Base-by-base conservation (phyloP, 2,329 filamentous ascomycete genomes). In the Aureobasidium mangrovei region DNA sequence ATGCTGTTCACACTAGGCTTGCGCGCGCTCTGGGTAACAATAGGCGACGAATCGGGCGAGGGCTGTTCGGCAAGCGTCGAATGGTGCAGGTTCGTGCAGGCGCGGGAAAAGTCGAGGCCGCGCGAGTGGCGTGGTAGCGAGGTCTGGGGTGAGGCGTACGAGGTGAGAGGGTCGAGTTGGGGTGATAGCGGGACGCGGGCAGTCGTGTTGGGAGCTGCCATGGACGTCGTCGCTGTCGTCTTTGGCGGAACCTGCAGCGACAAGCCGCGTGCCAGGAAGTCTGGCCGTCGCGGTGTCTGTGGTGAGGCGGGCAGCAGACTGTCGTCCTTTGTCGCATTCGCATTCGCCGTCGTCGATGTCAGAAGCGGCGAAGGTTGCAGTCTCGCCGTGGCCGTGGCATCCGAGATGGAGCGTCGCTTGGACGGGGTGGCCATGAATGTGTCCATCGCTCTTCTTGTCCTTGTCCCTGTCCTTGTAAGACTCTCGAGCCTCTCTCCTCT, bases 31-130 rank as follows among this genome's bases (percentile, higher is more conserved):
- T 85, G 84, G 51, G 84, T 83, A 53, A 93, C 84, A 9, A 85
- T 91, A 0, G 93, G 93, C 0, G 91, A 96, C 0, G 89, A 93
- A 67, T 95, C 90, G 3, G 91, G 90, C 4, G 88, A 93, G 0
- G 88, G 86, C 67, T 85, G 82, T 62, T 95, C 88, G 54, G 91
- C 91, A 7, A 97, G 79, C 0, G 88, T 97, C 12, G 91, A 96
- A 70, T 97, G 93, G 71, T 97, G 93, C 26, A 98, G 77, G 66
- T 91, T 95, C 8, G 91, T 96, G 58, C 89, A 93, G 8, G 91
- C 91, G 61, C 91, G 81, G 39, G 91, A 91, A 69, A 95, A 97
- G 71, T 97, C 91, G 57, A 96, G 77, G 41, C 91, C 91, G 54
- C 91, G 82, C 31, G 91, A 96, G 58, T 91, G 84, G 60, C 91